Conservation (phyloP, 2,329 filamentous ascomycete species). For the Annulohypoxylon truncatum region DNA sequence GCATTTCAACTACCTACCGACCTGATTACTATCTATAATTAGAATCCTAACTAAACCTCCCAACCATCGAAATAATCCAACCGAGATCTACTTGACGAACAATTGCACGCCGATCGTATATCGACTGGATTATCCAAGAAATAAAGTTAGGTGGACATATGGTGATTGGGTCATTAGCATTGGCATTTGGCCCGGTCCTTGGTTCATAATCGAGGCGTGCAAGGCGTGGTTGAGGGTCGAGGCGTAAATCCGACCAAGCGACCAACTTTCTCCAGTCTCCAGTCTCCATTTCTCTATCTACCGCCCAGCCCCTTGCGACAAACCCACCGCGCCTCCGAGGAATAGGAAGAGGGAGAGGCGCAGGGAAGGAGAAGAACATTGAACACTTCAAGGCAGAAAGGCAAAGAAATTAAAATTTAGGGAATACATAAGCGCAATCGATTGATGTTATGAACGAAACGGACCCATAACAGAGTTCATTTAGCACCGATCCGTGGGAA, state of each 20-base stretch:
- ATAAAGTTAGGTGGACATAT: slow-evolving; percentile 39
- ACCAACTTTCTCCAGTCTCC: slow-evolving; percentile 18
- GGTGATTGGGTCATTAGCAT: not conserved
- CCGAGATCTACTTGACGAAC: slow-evolving; percentile 30
- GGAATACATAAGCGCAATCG: slow-evolving; percentile 17
- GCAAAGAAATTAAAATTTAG: slow-evolving; percentile 23
- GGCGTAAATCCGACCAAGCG: slow-evolving; percentile 27
- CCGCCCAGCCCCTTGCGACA: slow-evolving; percentile 40
- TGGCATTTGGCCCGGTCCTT: slow-evolving; percentile 19
- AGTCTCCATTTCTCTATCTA: not conserved
- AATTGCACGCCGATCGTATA: slow-evolving; percentile 26
- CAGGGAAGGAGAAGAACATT: slow-evolving; percentile 21
- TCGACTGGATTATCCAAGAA: slow-evolving; percentile 26
- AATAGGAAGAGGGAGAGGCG: slow-evolving; percentile 19
- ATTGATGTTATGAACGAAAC: slow-evolving; percentile 35
- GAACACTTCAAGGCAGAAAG: slow-evolving; percentile 10
- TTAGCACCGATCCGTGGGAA: slow-evolving; percentile 39
- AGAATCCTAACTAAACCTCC: slow-evolving; percentile 3
- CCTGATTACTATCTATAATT: slow-evolving; percentile 30
- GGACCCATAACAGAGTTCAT: slow-evolving; percentile 30
- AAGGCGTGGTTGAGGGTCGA: not conserved
- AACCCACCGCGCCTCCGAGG: slow-evolving; percentile 25
- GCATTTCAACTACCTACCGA: slow-evolving; percentile 1
- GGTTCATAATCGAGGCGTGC: slow-evolving; percentile 32
- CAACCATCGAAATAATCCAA: slow-evolving; percentile 18